A percentile compares a stretch with the other conserved stretches of the same genome.
Evolutionary conservation across 495 filamentous ascomycete species (phyloP).

Genomic region (Trichocladium uniseriatum): DNA sequence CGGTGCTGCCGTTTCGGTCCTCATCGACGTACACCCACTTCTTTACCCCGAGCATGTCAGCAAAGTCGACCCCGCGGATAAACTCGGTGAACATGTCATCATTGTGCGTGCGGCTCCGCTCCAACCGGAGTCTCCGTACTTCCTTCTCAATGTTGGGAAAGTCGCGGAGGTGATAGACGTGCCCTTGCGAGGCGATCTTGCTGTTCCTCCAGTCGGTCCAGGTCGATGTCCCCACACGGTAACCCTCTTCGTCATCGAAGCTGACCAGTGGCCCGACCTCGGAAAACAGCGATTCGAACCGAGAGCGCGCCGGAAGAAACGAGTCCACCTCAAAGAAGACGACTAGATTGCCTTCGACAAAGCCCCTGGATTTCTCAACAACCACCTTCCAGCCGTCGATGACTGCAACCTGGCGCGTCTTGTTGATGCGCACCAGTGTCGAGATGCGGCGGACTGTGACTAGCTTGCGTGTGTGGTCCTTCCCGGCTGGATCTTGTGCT

Average conservation of each 20-base stretch:
- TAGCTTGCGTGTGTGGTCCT: constrained; percentile 5
- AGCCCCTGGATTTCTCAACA: background rate
- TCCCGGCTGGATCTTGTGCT: background rate
- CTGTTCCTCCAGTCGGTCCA: background rate
- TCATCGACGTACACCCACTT: constrained; percentile 8
- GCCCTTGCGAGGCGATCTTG: constrained; percentile 15
- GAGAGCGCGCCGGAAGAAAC: constrained; percentile 9
- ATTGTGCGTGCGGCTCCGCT: background rate
- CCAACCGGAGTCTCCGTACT: background rate
- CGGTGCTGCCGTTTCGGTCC: background rate
- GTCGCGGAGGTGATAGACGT: constrained; percentile 5
- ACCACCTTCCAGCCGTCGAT: constrained; percentile 21
- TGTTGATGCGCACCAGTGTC: background rate
- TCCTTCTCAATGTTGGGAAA: constrained; percentile 4
- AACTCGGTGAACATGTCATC: background rate
- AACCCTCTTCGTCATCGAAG: constrained; percentile 10
- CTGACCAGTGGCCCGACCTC: background rate
- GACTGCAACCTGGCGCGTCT: background rate
- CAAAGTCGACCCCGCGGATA: constrained; percentile 7
- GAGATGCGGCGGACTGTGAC: constrained; percentile 8
- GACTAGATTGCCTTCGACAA: constrained; percentile 2
- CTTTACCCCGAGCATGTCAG: constrained; percentile 4
- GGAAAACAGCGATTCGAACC: background rate
- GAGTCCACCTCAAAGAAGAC: constrained; percentile 19
- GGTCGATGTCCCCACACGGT: constrained; percentile 3